Evolutionary conservation across 2,329 filamentous ascomycete genomes (phyloP), one percentile per base, ranked within the genome.

Genomic region (Pseudogymnoascus sp.): DNA sequence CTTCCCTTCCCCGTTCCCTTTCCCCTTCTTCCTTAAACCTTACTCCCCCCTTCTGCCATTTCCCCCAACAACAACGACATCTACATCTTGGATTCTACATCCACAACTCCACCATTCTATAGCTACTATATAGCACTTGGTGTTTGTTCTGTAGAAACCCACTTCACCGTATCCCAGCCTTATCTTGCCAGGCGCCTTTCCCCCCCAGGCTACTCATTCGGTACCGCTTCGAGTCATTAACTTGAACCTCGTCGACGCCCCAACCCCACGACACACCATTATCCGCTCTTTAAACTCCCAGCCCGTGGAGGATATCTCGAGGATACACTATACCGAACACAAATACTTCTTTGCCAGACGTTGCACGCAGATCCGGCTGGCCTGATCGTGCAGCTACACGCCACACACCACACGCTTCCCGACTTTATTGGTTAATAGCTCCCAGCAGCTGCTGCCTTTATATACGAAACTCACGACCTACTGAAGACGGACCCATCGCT

Each of bases 181-280:
- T 57, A 57, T 57, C 50, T 57, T 35, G 28, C 50, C 50, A 35
- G 50, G 50, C 50, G 50, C 50, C 50, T 57, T 53, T 35, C 28
- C 28, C 50, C 50, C 50, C n/a, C n/a, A n/a, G 35, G 10, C 50
- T 57, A 57, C 17, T 35, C n/a, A 13, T 17, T 57, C 17, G 50
- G 50, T 57, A 57, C 28, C 50, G 50, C 50, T 57, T 57, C 50
- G 50, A 57, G 50, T 57, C 50, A 57, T 57, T 57, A 57, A 57
- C 50, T 57, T 57, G 50, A 57, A 57, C 50, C 28, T 57, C 50
- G 50, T 57, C 50, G 50, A 57, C 50, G 28, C 50, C 11, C 50
- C 28, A 33, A 17, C 28, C n/a, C n/a, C 28, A 57, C 50, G 28
- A 57, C 50, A 13, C 28, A 13, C 50, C 26, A 28, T 19, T 57